These are phyloP conservation scores for Phalaenopsis equestris DNA, from an alignment of 106 monocot species.

Conservation along the genomic window DNA sequence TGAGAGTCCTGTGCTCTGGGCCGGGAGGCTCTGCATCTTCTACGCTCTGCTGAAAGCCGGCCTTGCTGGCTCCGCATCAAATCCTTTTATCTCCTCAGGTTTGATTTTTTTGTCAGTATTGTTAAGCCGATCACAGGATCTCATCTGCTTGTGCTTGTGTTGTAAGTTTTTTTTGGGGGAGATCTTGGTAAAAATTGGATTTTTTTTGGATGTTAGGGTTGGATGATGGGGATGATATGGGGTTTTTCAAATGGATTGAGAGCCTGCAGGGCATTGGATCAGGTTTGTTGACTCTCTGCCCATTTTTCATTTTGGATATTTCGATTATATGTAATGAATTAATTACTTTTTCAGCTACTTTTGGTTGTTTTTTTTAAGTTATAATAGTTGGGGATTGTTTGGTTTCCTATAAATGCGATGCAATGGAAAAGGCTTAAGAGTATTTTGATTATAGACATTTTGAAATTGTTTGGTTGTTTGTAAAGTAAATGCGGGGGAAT, in stretches of 20 bases:
- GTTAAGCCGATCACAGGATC: neutral
- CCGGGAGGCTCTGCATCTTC: conserved; percentile 69
- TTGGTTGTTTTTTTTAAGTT: neutral
- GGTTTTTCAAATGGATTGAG: conserved; percentile 71
- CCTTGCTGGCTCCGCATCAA: conserved; percentile 69
- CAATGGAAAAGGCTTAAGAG: too few relatives aligned
- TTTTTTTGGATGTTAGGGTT: conserved; percentile 14
- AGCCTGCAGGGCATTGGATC: conserved; percentile 30
- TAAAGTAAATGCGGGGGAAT: too few relatives aligned
- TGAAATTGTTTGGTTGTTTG: too few relatives aligned
- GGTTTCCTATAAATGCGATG: too few relatives aligned
- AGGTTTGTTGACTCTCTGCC: conserved; percentile 35
- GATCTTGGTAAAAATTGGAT: neutral
- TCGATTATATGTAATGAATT: too few relatives aligned
- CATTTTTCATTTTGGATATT: neutral
- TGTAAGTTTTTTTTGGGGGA: neutral
- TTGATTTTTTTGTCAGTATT: neutral
- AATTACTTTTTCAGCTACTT: neutral
- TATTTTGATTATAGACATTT: too few relatives aligned
- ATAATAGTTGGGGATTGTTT: too few relatives aligned
- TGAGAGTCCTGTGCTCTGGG: conserved; percentile 74
- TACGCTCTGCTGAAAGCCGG: conserved; percentile 78
- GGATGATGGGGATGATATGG: conserved; percentile 49
- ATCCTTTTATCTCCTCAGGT: conserved; percentile 59
- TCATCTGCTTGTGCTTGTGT: neutral